Evolutionary conservation across 2,329 filamentous ascomycete genomes (phyloP).

Genomic region (Exophiala lecanii-corni): DNA sequence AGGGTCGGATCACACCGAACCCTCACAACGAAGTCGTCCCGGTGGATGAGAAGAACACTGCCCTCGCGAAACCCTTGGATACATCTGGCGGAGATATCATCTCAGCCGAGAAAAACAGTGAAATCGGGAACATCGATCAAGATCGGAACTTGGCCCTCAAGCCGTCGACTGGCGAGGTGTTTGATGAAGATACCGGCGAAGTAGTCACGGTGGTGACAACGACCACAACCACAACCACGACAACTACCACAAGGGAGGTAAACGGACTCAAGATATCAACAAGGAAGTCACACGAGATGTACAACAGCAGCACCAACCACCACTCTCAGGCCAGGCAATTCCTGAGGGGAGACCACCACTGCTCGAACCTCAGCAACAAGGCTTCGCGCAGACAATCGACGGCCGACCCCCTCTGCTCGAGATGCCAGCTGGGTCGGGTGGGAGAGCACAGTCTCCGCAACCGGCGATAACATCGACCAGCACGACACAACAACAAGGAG

Average conservation of each 20-base stretch:
- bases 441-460: slow-evolving; percentile 3
- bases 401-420: slow-evolving; percentile 9
- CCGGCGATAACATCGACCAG: slow-evolving; percentile 13
- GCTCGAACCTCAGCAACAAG: neutral
- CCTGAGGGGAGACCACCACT: neutral
- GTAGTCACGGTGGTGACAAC: slow-evolving; percentile 26
- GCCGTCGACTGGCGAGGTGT: slow-evolving; percentile 24
- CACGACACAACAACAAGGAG: slow-evolving; percentile 6
- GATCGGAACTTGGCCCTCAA: slow-evolving; percentile 23
- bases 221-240: slow-evolving; percentile 26
- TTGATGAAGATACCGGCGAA: slow-evolving; percentile 26
- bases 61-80: neutral
- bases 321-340: neutral
- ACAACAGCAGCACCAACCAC: slow-evolving; percentile 16
- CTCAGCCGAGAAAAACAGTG: slow-evolving; percentile 24
- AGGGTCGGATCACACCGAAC: slow-evolving; percentile 7
- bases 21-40: slow-evolving; percentile 19
- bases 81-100: slow-evolving; percentile 15
- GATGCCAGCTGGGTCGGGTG: slow-evolving; percentile 9
- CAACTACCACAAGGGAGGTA: slow-evolving; percentile 23
- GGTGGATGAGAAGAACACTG: neutral
- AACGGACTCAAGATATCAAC: slow-evolving; percentile 15
- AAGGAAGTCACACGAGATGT: slow-evolving; percentile 18
- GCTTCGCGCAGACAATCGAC: neutral
- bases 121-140: slow-evolving; percentile 25